phyloP scores from a whole-genome alignment of 306 rosid genomes.

The Quercus robur region DNA sequence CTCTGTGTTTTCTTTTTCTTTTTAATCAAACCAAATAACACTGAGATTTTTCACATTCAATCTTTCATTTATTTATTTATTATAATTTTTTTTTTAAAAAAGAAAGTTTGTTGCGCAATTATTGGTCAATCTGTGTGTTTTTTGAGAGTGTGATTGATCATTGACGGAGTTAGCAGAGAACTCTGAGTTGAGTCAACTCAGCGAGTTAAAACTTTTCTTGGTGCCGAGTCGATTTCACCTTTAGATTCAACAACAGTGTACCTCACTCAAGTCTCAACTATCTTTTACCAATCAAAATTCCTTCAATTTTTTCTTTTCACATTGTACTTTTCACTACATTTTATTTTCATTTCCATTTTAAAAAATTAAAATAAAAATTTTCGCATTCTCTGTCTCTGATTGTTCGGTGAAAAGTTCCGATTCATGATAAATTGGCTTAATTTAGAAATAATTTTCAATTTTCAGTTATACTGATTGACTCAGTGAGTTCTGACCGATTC shows the following conservation, averaged over 20 bases:
- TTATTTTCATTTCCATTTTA: neutral
- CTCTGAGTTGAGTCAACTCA: slow-evolving; percentile 17
- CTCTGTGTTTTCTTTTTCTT: neutral
- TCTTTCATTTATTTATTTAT: neutral
- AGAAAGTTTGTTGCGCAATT: neutral
- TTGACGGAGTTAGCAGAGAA: neutral
- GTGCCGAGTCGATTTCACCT: neutral
- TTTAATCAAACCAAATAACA: neutral
- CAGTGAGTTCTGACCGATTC: slow-evolving; percentile 6
- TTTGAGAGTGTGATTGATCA: neutral
- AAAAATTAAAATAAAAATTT: no score
- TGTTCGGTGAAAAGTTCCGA: neutral
- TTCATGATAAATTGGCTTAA: neutral
- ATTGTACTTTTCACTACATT: neutral
- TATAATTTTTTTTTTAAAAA: no score
- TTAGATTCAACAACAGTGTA: neutral
- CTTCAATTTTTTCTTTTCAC: neutral
- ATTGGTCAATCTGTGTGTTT: slow-evolving; percentile 1
- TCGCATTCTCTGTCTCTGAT: neutral
- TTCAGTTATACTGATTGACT: slow-evolving; percentile 13
- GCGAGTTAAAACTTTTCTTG: slow-evolving; percentile 8
- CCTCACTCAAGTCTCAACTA: neutral
- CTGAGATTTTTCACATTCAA: neutral
- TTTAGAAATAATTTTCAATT: neutral
- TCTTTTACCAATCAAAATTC: neutral